Percentiles rank a stretch among this genome's conserved stretches.
Conservation (phyloP, 1,139 yeast genomes). For the Pichia sp. region DNA sequence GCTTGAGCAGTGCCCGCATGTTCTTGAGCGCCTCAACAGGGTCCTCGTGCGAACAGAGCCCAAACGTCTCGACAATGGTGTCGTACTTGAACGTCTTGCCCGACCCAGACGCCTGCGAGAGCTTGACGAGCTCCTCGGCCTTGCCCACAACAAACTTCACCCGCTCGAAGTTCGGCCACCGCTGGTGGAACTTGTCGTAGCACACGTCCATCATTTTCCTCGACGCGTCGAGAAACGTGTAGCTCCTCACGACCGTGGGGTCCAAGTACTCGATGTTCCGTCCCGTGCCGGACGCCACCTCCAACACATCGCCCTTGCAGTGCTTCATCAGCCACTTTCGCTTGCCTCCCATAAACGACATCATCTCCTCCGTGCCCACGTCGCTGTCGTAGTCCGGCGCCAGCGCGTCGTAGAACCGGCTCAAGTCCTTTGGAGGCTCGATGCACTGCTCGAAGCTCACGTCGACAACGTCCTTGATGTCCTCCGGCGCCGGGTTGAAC, state of each 20-base stretch:
- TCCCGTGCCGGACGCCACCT: slow-evolving; percentile 95
- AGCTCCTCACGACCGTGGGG: slow-evolving; percentile 55
- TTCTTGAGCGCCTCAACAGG: slow-evolving; percentile 79
- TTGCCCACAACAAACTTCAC: slow-evolving; percentile 90
- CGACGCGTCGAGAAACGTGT: slow-evolving; percentile 84
- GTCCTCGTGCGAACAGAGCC: slow-evolving; percentile 91
- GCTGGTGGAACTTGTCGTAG: slow-evolving; percentile 62
- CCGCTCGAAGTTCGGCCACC: slow-evolving; percentile 59
- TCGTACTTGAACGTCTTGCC: slow-evolving; percentile 57
- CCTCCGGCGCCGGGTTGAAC: slow-evolving; percentile 34
- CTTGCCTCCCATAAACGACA: slow-evolving; percentile 75
- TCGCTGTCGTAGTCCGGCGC: slow-evolving; percentile 81
- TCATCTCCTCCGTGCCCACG: slow-evolving; percentile 80
- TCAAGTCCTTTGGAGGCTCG: slow-evolving; percentile 73
- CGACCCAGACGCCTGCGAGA: slow-evolving; percentile 30
- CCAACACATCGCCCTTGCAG: slow-evolving; percentile 81
- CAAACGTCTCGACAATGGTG: slow-evolving; percentile 90
- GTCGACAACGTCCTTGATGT: slow-evolving; percentile 39
- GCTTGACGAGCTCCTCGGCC: slow-evolving; percentile 72
- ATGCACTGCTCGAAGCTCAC: slow-evolving; percentile 32
- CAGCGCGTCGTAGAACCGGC: slow-evolving; percentile 70
- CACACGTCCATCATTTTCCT: slow-evolving; percentile 81
- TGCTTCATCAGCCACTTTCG: slow-evolving; percentile 81
- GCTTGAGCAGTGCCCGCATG: slow-evolving; percentile 67
- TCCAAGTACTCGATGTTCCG: slow-evolving; percentile 77